Evolutionary conservation across 169 alveolate genomes (phyloP), one percentile per base, ranked within the genome.

Genomic region (Plasmodium vinckei): DNA sequence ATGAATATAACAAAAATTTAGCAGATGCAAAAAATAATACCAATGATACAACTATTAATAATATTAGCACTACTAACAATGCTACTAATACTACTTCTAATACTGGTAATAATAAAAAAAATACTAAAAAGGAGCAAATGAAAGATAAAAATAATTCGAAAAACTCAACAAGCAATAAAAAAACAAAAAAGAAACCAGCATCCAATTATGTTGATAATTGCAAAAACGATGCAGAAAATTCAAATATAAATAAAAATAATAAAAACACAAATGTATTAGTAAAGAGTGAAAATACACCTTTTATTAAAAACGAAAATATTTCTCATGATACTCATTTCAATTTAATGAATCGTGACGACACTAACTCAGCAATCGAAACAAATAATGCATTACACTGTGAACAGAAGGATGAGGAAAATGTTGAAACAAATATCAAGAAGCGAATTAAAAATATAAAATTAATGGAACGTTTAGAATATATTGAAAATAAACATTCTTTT

Each of bases 391-490:
- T 27, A 12, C 39, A 46, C 2, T 9, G 23, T 61, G 7, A 44
- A 12, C 15, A 19, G 9, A 77, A 77, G 3, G 88, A 5, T 27
- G 57, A 15, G 25, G 21, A 13, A 46, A 47, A 33, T 4, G 2
- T 25, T 56, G 88, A 64, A 51, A 51, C 7, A 9, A 7, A 13
- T 63, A 54, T 72, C 7, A 77, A 51, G 9, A 77, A 51, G 60
- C 53, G 51, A 25, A 63, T 77, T 63, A 77, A 64, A 27, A 77
- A 51, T 19, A 47, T 77, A 23, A 77, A 56, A 51, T 53, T 77
- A 77, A 64, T 27, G 75, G 72, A 77, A 27, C 63, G 33, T n/a
- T 64, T 63, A 25, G 60, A 47, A 49, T 77, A 75, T 73, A 77
- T n/a, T 23, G 88, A 63, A 57, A 64, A 77, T 64, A 27, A 19